Conservation (phyloP, 495 filamentous ascomycete genomes). For the Saxispiralis lemnorum region DNA sequence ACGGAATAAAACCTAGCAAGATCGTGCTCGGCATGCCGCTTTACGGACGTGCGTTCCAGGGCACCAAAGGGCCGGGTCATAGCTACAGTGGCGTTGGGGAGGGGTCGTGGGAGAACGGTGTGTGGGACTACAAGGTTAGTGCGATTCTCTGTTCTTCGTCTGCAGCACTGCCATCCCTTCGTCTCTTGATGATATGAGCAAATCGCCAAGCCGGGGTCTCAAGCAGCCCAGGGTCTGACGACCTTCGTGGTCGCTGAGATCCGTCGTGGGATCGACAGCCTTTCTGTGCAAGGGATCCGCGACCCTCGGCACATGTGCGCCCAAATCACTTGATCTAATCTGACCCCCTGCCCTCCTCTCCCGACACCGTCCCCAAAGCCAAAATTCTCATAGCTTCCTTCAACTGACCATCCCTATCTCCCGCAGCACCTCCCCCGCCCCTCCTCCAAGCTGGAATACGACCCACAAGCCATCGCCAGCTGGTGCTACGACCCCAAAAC, state of each 20-base stretch:
- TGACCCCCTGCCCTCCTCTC: not conserved
- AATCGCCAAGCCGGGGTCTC: not conserved
- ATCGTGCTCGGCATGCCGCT: slow-evolving; percentile 68
- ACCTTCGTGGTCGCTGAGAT: slow-evolving; percentile 6
- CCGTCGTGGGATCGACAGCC: not conserved
- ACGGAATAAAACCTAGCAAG: slow-evolving; percentile 43
- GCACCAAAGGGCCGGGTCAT: slow-evolving; percentile 51
- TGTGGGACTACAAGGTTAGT: slow-evolving; percentile 52
- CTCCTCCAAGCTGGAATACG: slow-evolving; percentile 31
- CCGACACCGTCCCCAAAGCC: too few relatives aligned
- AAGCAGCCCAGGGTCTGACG: not conserved
- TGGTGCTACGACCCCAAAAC: slow-evolving; percentile 48
- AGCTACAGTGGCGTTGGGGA: slow-evolving; percentile 49
- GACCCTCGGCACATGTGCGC: not conserved
- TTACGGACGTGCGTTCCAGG: slow-evolving; percentile 64
- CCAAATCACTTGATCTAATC: slow-evolving; percentile 17
- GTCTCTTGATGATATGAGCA: slow-evolving; percentile 2
- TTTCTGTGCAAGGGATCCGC: not conserved
- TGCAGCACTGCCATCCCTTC: not conserved
- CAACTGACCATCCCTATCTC: slow-evolving; percentile 19
- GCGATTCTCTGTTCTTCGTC: not conserved
- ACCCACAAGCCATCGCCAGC: slow-evolving; percentile 38
- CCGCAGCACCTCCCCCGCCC: slow-evolving; percentile 30
- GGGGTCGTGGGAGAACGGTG: slow-evolving; percentile 51
- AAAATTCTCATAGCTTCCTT: not conserved